Conservation (phyloP, 768 basidiomycete species). For the Naganishia vaughanmartiniae region DNA sequence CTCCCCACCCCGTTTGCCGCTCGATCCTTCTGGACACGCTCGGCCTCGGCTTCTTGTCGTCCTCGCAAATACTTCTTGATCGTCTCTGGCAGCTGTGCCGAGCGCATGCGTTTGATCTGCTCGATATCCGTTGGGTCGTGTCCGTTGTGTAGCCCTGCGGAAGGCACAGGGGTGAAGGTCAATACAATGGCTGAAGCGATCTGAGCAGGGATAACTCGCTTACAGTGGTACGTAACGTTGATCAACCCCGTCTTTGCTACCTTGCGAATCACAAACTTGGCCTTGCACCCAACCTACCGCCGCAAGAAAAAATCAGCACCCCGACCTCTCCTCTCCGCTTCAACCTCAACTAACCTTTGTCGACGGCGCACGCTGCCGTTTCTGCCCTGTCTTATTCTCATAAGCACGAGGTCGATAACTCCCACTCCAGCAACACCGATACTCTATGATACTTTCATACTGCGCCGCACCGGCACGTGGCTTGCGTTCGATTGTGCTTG, state of each 20-base stretch:
- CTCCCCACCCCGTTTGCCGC: neutral
- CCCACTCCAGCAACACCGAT: constrained; percentile 28
- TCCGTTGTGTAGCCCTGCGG: constrained; percentile 19
- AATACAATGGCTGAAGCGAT: neutral
- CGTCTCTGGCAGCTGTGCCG: constrained; percentile 1
- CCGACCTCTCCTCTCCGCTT: neutral
- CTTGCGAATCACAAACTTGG: constrained; percentile 23
- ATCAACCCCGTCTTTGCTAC: constrained; percentile 7
- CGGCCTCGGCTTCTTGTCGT: neutral
- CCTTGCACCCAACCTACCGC: constrained; percentile 25
- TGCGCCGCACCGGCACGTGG: neutral
- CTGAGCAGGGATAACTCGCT: neutral
- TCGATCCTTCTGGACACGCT: neutral
- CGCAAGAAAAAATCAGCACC: neutral
- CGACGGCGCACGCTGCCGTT: constrained; percentile 11
- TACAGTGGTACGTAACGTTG: constrained; percentile 18
- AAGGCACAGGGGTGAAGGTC: too few species aligned
- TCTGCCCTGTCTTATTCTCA: constrained; percentile 16
- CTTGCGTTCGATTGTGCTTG: neutral
- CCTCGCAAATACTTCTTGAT: neutral
- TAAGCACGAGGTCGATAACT: constrained; percentile 15
- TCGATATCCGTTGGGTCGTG: constrained; percentile 19
- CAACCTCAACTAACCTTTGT: constrained; percentile 7
- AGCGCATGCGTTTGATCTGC: constrained; percentile 21
- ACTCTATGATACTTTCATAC: constrained; percentile 24